These are phyloP conservation scores for Phytophthora podocarpi DNA, from an alignment of 352 stramenopile genomes.

Conservation along the genomic window DNA sequence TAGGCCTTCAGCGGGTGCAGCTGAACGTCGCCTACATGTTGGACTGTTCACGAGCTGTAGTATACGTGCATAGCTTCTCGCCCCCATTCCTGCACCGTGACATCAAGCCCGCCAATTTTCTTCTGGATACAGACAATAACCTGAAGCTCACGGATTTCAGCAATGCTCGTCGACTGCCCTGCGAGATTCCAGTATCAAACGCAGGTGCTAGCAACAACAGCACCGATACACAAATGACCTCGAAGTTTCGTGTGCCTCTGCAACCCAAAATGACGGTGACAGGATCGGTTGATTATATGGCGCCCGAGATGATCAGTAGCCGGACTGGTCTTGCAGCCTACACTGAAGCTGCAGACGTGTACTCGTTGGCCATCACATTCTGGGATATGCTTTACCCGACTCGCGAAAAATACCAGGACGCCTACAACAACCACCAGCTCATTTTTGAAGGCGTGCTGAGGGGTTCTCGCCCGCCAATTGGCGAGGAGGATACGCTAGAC, in stretches of 20 bases:
- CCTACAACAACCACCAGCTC: constrained; percentile 44
- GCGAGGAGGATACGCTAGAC: constrained; percentile 1
- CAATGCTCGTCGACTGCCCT: constrained; percentile 44
- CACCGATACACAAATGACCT: background rate
- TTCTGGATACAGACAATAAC: constrained; percentile 43
- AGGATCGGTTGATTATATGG: constrained; percentile 76
- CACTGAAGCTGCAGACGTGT: constrained; percentile 65
- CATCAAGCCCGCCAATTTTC: constrained; percentile 63
- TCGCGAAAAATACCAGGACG: constrained; percentile 46
- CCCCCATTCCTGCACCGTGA: constrained; percentile 63
- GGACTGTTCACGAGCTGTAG: constrained; percentile 53
- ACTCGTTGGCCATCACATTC: constrained; percentile 68
- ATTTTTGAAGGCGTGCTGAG: constrained; percentile 53
- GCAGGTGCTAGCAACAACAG: background rate
- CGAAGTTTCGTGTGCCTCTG: background rate
- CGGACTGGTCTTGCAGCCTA: constrained; percentile 50
- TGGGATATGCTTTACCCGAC: constrained; percentile 73
- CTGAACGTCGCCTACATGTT: constrained; percentile 60
- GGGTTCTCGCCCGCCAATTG: constrained; percentile 43
- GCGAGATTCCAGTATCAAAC: constrained; percentile 4
- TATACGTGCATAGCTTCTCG: constrained; percentile 67
- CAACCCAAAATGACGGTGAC: constrained; percentile 56
- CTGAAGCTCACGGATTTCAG: constrained; percentile 68
- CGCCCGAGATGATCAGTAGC: constrained; percentile 65
- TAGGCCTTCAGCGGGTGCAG: constrained; percentile 32